Evolutionary conservation across 371 early-diverging fungal genomes (phyloP), one percentile per base, ranked within the genome.

Genomic region (Lichtheimia ornata): DNA sequence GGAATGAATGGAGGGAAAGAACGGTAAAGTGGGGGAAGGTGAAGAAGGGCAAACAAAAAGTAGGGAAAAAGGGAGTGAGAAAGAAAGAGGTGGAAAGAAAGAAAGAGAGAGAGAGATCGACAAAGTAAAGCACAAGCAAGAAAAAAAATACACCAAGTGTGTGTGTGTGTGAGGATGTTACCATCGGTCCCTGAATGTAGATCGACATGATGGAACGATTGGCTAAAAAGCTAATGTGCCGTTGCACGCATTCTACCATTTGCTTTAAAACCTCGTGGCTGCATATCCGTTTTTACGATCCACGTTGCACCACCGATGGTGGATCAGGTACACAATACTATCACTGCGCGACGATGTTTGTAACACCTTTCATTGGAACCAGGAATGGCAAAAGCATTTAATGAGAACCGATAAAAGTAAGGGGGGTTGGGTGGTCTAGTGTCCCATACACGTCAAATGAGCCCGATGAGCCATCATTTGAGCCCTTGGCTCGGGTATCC

Each of bases 401-500:
- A 35, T 35, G 35, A 35, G 35, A 35, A 35, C 35, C 35, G 35
- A 35, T 35, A 35, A 35, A 35, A 35, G 35, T 35, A 35, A 35
- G 35, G 11, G 35, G 11, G 35, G n/a, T n/a, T n/a, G 4, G 7
- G 35, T 35, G 35, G 35, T 35, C 35, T 35, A 35, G 9, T 35
- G 35, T 35, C 35, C 35, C 2, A 35, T 35, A 35, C 35, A 35
- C 35, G 35, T 35, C 35, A 35, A 9, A 35, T 35, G n/a, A 47
- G 47, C 47, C 14, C 17, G 43, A 45, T 61, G 61, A n/a, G 62
- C 62, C 54, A 62, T 55, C 55, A 69, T 57, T 62, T 74, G 74
- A 41, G 78, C 74, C 4, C 67, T 64, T 20, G 78, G 75, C 28
- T 78, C 78, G 63, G 78, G 78, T 72, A 77, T 77, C 56, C 72